A percentile compares a stretch with the other conserved stretches of the same genome.
phyloP scores from a whole-genome alignment of 805 yeast genomes.

The Lachancea lanzarotensis region DNA sequence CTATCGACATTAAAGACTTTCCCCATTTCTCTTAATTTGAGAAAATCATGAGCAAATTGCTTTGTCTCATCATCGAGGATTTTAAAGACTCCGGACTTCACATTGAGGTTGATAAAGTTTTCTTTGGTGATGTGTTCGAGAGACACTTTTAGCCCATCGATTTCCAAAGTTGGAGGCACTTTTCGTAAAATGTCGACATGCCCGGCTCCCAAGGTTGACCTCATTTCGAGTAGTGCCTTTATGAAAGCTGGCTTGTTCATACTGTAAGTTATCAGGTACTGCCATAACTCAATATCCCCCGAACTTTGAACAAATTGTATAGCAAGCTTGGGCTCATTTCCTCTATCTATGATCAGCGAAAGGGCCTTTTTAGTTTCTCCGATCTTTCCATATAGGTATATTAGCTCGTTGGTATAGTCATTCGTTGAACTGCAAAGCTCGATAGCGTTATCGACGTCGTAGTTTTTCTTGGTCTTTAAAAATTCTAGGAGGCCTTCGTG shows the following conservation, averaged over 20 bases:
- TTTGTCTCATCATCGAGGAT: slow-evolving; percentile 50
- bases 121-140: slow-evolving; percentile 57
- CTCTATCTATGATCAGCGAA: slow-evolving; percentile 63
- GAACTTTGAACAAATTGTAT: slow-evolving; percentile 66
- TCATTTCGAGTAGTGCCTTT: slow-evolving; percentile 60
- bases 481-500: slow-evolving; percentile 50
- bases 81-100: slow-evolving; percentile 50
- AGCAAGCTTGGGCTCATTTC: slow-evolving; percentile 75
- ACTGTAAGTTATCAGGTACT: slow-evolving; percentile 62
- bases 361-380: slow-evolving; percentile 78
- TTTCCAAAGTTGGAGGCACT: slow-evolving; percentile 55
- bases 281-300: slow-evolving; percentile 77
- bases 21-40: slow-evolving; percentile 31
- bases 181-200: slow-evolving; percentile 62
- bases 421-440: slow-evolving; percentile 46
- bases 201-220: slow-evolving; percentile 53
- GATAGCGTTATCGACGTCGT: slow-evolving; percentile 67
- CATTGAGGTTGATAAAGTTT: slow-evolving; percentile 47
- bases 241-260: slow-evolving; percentile 70
- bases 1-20: slow-evolving; percentile 13
- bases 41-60: slow-evolving; percentile 29
- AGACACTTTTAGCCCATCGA: slow-evolving; percentile 59
- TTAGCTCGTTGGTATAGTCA: slow-evolving; percentile 55
- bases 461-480: slow-evolving; percentile 52
- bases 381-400: slow-evolving; percentile 70